Evolutionary conservation across 2,329 filamentous ascomycete genomes (phyloP).

Genomic region (Pseudogymnoascus sp.): DNA sequence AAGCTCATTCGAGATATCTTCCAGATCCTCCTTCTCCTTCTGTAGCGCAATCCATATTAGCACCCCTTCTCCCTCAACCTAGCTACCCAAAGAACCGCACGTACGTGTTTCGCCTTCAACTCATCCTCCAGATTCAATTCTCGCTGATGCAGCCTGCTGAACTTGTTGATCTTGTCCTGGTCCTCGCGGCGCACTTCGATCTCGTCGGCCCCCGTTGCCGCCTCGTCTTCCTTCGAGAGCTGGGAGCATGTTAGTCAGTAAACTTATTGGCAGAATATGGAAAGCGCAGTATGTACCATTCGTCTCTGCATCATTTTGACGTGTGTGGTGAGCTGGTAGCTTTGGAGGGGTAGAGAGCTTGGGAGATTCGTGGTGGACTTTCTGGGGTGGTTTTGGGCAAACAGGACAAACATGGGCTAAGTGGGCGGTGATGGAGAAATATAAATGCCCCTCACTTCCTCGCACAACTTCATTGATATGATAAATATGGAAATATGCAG

Average conservation of each 20-base stretch:
- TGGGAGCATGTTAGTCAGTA: constrained; percentile 32
- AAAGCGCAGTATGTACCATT: constrained; percentile 40
- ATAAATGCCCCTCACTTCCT: not conserved
- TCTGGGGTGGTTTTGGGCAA: not conserved
- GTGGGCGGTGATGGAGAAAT: not conserved
- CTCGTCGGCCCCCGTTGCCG: constrained; percentile 63
- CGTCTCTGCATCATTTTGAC: constrained; percentile 47
- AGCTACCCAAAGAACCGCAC: constrained; percentile 25
- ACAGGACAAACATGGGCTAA: not conserved
- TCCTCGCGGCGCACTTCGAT: constrained; percentile 92
- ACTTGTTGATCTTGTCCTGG: constrained; percentile 97
- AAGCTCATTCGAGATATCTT: constrained; percentile 83
- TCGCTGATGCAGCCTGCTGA: constrained; percentile 87
- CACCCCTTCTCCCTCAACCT: not conserved
- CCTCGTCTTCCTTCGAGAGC: constrained; percentile 93
- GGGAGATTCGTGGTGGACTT: not conserved
- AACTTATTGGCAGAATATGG: constrained; percentile 13
- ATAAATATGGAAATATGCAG: not conserved
- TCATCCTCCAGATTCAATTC: constrained; percentile 73
- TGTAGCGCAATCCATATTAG: constrained; percentile 34
- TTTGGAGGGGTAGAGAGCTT: constrained; percentile 4
- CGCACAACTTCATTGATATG: not conserved
- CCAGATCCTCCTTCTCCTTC: constrained; percentile 98
- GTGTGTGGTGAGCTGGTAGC: constrained; percentile 1
- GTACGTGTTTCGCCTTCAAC: constrained; percentile 68